Conservation (phyloP, 768 basidiomycete genomes). For the Fomitopsis pulvina region DNA sequence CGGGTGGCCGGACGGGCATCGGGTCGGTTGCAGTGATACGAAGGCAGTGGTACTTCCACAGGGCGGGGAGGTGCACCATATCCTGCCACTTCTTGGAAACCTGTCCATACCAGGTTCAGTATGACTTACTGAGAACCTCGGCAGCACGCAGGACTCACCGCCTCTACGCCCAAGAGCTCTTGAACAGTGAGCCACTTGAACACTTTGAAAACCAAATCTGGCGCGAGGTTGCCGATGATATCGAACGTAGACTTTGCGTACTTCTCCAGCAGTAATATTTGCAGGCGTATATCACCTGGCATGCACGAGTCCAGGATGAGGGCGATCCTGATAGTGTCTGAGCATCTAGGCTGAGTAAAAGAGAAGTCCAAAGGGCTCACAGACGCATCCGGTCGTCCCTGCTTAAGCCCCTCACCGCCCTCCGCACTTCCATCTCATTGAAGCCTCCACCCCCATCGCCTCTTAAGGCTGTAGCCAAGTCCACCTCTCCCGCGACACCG, state of each 20-base stretch:
- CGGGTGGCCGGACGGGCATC: constrained; percentile 52
- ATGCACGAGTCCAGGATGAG: constrained; percentile 67
- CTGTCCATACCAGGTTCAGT: constrained; percentile 11
- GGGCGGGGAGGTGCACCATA: constrained; percentile 51
- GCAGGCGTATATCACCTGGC: constrained; percentile 79
- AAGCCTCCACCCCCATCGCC: constrained; percentile 48
- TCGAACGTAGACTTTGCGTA: constrained; percentile 81
- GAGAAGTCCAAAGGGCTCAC: constrained; percentile 36
- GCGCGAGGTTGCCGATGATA: constrained; percentile 65
- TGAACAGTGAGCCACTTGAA: constrained; percentile 51
- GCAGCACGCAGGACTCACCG: constrained; percentile 28
- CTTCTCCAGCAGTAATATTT: constrained; percentile 80
- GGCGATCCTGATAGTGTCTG: constrained; percentile 34
- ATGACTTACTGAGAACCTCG: background rate
- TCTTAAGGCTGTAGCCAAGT: constrained; percentile 42
- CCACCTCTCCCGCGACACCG: constrained; percentile 39
- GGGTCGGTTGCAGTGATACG: constrained; percentile 71
- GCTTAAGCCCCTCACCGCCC: constrained; percentile 51
- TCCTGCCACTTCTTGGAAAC: constrained; percentile 40
- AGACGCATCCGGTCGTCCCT: constrained; percentile 68
- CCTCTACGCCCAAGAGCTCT: constrained; percentile 55
- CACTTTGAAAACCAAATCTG: constrained; percentile 57
- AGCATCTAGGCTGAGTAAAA: background rate
- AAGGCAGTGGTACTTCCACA: constrained; percentile 76
- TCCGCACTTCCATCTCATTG: constrained; percentile 63